A percentile compares a stretch with the other conserved stretches of the same genome.
phyloP scores from a whole-genome alignment of 352 stramenopile species.

The Globisporangium rhizosaccharum region DNA sequence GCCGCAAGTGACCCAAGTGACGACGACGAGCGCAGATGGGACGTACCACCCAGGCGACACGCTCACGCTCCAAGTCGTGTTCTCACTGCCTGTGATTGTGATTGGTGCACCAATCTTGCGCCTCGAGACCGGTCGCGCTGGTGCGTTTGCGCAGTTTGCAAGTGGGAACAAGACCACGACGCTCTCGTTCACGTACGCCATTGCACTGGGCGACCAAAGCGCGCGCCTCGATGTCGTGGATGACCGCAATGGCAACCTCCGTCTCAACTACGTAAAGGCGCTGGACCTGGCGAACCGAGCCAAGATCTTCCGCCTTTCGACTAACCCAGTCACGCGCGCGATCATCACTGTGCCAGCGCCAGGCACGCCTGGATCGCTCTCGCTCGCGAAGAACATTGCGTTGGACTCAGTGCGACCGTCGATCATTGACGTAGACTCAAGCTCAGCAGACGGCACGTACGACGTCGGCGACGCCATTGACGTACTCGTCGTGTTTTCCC shows the following conservation, averaged over 20 bases:
- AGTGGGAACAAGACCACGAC: constrained; percentile 35
- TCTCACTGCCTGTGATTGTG: constrained; percentile 61
- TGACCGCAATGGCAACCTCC: constrained; percentile 27
- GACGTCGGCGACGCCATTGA: constrained; percentile 49
- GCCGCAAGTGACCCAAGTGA: constrained; percentile 33
- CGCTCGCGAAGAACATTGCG: constrained; percentile 25
- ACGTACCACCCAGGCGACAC: constrained; percentile 57
- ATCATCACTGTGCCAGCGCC: constrained; percentile 38
- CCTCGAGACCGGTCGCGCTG: constrained; percentile 20
- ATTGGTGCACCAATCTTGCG: constrained; percentile 39
- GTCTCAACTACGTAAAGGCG: constrained; percentile 45
- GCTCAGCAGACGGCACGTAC: constrained; percentile 49
- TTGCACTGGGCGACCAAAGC: constrained; percentile 35
- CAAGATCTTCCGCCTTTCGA: constrained; percentile 47
- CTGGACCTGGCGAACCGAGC: constrained; percentile 26
- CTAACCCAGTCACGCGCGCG: constrained; percentile 34
- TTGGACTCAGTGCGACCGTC: constrained; percentile 43
- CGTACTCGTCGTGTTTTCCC: constrained; percentile 53
- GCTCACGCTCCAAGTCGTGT: constrained; percentile 44
- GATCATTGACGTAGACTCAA: constrained; percentile 37
- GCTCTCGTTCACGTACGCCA: constrained; percentile 46
- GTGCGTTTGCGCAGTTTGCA: constrained; percentile 20
- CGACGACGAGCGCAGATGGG: constrained; percentile 26
- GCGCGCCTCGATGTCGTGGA: constrained; percentile 41
- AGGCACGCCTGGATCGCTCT: constrained; percentile 39